Conservation (phyloP, 176 grass and related monocot species). For the Avena insularis region DNA sequence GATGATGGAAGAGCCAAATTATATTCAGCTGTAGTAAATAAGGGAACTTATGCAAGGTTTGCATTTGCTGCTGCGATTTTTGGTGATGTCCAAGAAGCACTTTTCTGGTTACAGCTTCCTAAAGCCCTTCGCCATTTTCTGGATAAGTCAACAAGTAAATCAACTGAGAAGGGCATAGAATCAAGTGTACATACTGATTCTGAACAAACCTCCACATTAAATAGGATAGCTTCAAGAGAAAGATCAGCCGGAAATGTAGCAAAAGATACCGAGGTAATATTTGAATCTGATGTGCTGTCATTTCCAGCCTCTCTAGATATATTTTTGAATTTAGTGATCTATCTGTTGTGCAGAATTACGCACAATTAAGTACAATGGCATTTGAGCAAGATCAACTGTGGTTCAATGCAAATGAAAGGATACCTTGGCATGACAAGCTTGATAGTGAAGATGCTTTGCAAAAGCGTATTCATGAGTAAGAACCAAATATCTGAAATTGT, state of each 20-base stretch:
- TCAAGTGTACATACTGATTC: constrained; percentile 47
- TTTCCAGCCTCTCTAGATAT: constrained; percentile 33
- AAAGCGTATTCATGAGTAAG: constrained; percentile 98
- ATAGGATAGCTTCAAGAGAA: constrained; percentile 68
- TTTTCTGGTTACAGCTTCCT: constrained; percentile 96
- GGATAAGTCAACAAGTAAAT: constrained; percentile 71
- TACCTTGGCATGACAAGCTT: constrained; percentile 95
- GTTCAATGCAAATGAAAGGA: constrained; percentile 91
- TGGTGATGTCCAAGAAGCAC: constrained; percentile 82
- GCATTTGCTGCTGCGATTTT: constrained; percentile 94
- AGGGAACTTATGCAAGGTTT: constrained; percentile 79
- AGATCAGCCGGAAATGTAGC: constrained; percentile 48
- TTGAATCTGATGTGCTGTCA: constrained; percentile 39
- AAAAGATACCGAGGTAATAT: constrained; percentile 58
- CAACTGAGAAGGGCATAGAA: constrained; percentile 55
- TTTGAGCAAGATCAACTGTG: constrained; percentile 93
- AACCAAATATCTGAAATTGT: constrained; percentile 38
- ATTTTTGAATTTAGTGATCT: constrained; percentile 42
- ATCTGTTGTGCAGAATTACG: constrained; percentile 63
- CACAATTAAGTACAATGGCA: constrained; percentile 74
- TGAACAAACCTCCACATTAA: constrained; percentile 62
- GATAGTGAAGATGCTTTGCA: constrained; percentile 97
- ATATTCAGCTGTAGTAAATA: constrained; percentile 77
- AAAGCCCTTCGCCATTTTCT: constrained; percentile 78
- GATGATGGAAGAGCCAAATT: constrained; percentile 86